phyloP scores from a whole-genome alignment of 495 filamentous ascomycete species.

The Durotheca rogersii region DNA sequence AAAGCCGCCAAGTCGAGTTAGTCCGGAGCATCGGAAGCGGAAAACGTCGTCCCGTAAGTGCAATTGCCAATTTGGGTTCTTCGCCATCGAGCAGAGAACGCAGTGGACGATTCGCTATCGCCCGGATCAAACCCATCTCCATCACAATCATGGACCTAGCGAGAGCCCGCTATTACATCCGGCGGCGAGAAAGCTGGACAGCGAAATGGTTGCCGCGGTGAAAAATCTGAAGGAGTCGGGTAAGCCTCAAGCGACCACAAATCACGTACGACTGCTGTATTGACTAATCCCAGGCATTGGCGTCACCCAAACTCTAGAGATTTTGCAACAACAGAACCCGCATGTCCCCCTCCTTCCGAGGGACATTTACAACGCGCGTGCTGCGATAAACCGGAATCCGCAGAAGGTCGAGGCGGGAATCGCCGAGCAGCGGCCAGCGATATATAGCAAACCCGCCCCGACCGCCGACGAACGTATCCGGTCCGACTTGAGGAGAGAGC shows the following conservation, averaged over 20 bases:
- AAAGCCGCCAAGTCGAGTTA: constrained; percentile 53
- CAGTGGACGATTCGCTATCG: constrained; percentile 59
- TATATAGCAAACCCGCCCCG: constrained; percentile 58
- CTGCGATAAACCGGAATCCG: constrained; percentile 59
- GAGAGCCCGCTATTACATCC: constrained; percentile 58
- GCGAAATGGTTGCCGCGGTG: constrained; percentile 58
- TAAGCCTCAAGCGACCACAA: constrained; percentile 35
- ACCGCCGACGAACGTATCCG: constrained; percentile 57
- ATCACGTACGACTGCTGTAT: background rate
- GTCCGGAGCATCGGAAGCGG: constrained; percentile 53
- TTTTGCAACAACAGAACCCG: constrained; percentile 56
- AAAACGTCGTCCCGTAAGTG: constrained; percentile 60
- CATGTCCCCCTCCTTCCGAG: constrained; percentile 54
- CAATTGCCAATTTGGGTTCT: constrained; percentile 60
- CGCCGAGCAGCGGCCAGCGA: constrained; percentile 53
- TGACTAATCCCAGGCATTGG: constrained; percentile 49
- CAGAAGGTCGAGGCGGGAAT: constrained; percentile 53
- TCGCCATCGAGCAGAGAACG: constrained; percentile 57
- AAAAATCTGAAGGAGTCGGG: constrained; percentile 57
- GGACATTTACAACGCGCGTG: constrained; percentile 60
- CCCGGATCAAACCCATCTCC: constrained; percentile 49
- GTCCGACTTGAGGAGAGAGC: constrained; percentile 53
- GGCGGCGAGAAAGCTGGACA: constrained; percentile 57
- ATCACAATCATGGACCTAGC: constrained; percentile 58
- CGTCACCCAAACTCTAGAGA: constrained; percentile 56